Percentiles rank a stretch among this genome's conserved stretches.
phyloP scores from a whole-genome alignment of 768 basidiomycete genomes.

The Dentipellis sp. region DNA sequence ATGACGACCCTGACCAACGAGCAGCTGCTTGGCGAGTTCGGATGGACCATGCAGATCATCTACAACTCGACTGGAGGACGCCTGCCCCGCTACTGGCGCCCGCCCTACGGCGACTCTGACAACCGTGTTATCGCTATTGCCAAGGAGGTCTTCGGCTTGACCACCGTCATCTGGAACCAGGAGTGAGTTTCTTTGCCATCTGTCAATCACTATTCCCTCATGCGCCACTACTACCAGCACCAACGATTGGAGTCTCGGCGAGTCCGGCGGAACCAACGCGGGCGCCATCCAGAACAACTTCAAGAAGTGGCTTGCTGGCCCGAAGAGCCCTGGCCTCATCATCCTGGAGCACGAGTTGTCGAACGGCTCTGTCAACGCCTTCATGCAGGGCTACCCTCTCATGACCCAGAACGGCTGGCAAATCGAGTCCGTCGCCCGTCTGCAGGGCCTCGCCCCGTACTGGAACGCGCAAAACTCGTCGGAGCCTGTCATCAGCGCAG shows the following conservation, averaged over 20 bases:
- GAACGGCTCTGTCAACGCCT: constrained; percentile 49
- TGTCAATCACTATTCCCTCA: background rate
- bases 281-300: constrained; percentile 39
- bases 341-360: constrained; percentile 81
- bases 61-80: constrained; percentile 36
- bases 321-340: constrained; percentile 72
- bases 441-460: constrained; percentile 12
- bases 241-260: constrained; percentile 61
- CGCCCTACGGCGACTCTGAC: constrained; percentile 31
- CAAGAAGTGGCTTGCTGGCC: constrained; percentile 49
- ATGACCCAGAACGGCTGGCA: constrained; percentile 69
- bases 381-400: constrained; percentile 54
- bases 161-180: constrained; percentile 49
- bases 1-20: constrained; percentile 41
- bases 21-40: constrained; percentile 36
- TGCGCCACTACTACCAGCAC: constrained; percentile 34
- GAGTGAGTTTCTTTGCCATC: constrained; percentile 38
- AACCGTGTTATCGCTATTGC: constrained; percentile 39
- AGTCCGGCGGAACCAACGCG: constrained; percentile 32
- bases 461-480: constrained; percentile 1
- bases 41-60: constrained; percentile 48
- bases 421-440: constrained; percentile 40
- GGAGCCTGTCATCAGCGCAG: background rate
- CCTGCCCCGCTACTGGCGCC: constrained; percentile 33
- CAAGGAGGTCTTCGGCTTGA: constrained; percentile 35